Evolutionary conservation across 2,329 filamentous ascomycete genomes (phyloP).

Genomic region (Elsinoe batatas): DNA sequence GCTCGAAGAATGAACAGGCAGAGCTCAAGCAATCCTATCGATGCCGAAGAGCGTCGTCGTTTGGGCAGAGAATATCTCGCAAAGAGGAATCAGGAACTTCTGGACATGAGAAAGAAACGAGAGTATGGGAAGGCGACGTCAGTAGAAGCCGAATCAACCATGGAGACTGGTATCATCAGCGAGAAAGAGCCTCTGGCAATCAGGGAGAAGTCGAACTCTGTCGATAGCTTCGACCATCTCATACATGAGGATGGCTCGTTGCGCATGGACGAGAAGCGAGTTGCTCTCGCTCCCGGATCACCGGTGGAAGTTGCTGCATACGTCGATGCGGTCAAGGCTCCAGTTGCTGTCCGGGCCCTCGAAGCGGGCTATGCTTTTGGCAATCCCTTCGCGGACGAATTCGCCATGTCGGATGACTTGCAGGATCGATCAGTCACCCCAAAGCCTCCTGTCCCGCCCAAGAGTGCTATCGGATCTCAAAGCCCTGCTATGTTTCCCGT

Average conservation of each 20-base stretch:
- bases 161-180: constrained; percentile 15
- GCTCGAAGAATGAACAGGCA: constrained; percentile 11
- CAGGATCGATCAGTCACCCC: constrained; percentile 33
- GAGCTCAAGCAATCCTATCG: constrained; percentile 16
- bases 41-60: constrained; percentile 27
- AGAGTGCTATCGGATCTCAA: constrained; percentile 26
- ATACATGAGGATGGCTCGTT: constrained; percentile 33
- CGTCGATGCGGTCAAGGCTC: not conserved
- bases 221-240: constrained; percentile 31
- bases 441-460: constrained; percentile 37
- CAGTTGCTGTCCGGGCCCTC: constrained; percentile 26
- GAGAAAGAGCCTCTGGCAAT: constrained; percentile 18
- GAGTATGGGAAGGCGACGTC: constrained; percentile 15
- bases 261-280: constrained; percentile 15
- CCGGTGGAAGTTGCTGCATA: constrained; percentile 11
- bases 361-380: constrained; percentile 31
- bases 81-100: constrained; percentile 26
- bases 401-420: constrained; percentile 25
- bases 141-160: constrained; percentile 12
- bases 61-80: constrained; percentile 29
- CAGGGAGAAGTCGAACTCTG: constrained; percentile 12
- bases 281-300: constrained; percentile 15
- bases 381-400: constrained; percentile 39
- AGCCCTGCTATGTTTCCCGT: not conserved
- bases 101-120: constrained; percentile 24